These are phyloP conservation scores for Avicennia marina DNA, from an alignment of 257 asterid genomes.

Conservation along the genomic window DNA sequence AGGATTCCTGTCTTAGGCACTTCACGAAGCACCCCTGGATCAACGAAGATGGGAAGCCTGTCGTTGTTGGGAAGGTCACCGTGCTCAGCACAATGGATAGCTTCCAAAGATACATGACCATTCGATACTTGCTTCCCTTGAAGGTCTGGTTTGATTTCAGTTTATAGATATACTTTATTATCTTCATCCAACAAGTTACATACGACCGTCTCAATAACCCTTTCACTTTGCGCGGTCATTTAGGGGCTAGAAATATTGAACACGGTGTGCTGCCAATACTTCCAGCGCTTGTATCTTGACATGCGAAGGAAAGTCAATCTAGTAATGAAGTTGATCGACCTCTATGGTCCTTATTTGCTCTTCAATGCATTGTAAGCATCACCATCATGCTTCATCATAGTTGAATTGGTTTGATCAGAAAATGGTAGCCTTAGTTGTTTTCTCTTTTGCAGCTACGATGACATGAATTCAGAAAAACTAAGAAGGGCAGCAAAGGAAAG, in stretches of 20 bases:
- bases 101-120: constrained; percentile 53
- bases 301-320: constrained; percentile 50
- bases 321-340: constrained; percentile 56
- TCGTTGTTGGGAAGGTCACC: constrained; percentile 58
- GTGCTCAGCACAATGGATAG: constrained; percentile 56
- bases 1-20: constrained; percentile 44
- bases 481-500: constrained; percentile 32
- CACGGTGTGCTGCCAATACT: constrained; percentile 60
- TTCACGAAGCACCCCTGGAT: constrained; percentile 77
- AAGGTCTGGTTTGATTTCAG: constrained; percentile 52
- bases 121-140: constrained; percentile 70
- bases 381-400: too few species aligned
- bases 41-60: constrained; percentile 57
- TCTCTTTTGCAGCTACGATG: constrained; percentile 49
- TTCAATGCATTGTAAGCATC: constrained; percentile 73
- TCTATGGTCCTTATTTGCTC: constrained; percentile 79
- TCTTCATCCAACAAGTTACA: too few species aligned
- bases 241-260: constrained; percentile 69
- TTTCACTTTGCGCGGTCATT: too few species aligned
- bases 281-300: constrained; percentile 38
- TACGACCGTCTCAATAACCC: too few species aligned
- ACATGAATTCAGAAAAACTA: constrained; percentile 43
- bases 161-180: too few species aligned
- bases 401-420: background rate
- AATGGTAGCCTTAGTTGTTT: too few species aligned